A percentile compares a stretch with the other conserved stretches of the same genome.
These are phyloP conservation scores for Alternaria gansuensis DNA, from an alignment of 2,329 filamentous ascomycete genomes.

Conservation along the genomic window DNA sequence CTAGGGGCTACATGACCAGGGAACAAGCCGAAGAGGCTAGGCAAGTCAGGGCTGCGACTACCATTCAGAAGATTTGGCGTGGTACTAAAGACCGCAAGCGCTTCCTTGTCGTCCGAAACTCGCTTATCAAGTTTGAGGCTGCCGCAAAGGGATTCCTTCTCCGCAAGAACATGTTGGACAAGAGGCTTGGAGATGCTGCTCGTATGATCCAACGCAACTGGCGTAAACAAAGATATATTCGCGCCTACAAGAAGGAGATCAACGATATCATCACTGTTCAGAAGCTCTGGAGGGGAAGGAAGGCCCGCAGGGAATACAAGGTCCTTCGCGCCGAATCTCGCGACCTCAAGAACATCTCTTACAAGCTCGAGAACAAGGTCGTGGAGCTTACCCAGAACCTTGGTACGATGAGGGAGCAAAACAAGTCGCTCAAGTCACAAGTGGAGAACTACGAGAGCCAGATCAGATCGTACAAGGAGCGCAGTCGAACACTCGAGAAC, in stretches of 20 bases:
- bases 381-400: constrained; percentile 95
- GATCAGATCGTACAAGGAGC: constrained; percentile 93
- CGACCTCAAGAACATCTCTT: constrained; percentile 98
- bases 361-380: constrained; percentile 99
- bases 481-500: constrained; percentile 88
- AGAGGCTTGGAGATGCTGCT: constrained; percentile 89
- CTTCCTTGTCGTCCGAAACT: constrained; percentile 79
- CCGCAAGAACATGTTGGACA: constrained; percentile 92
- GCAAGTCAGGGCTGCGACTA: constrained; percentile 85
- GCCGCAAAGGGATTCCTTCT: constrained; percentile 90
- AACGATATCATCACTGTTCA: constrained; percentile 90
- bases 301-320: constrained; percentile 86
- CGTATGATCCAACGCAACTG: constrained; percentile 89
- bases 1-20: constrained; percentile 80
- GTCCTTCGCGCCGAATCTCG: constrained; percentile 90
- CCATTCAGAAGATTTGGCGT: constrained; percentile 94
- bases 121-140: constrained; percentile 88
- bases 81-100: constrained; percentile 87
- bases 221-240: constrained; percentile 80
- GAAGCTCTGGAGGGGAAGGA: constrained; percentile 88
- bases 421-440: constrained; percentile 86
- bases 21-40: constrained; percentile 81
- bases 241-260: constrained; percentile 86
- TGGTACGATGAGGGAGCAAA: constrained; percentile 91
- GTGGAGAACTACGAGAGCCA: constrained; percentile 96